phyloP scores from a whole-genome alignment of 1,139 yeast species.

The Protomyces macrosporus region DNA sequence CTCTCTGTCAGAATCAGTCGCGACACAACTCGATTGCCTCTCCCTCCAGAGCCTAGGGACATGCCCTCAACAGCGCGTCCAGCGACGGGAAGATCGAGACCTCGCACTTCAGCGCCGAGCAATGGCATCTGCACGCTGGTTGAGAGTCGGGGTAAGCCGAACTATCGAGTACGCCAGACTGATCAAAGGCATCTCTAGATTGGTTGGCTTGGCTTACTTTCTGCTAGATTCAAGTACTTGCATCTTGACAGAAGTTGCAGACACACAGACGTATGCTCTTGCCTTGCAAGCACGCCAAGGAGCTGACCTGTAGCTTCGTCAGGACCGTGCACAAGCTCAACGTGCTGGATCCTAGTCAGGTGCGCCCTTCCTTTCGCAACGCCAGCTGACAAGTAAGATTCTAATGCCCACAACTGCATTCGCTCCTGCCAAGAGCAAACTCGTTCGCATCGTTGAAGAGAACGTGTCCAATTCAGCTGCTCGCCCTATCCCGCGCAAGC shows the following conservation, averaged over 20 bases:
- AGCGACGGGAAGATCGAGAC: neutral
- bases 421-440: conserved; percentile 38
- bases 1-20: too few species aligned
- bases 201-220: conserved; percentile 43
- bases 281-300: conserved; percentile 32
- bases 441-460: conserved; percentile 41
- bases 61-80: neutral
- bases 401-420: conserved; percentile 39
- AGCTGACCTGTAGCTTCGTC: conserved; percentile 47
- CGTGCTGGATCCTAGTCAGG: conserved; percentile 41
- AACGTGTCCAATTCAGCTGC: conserved; percentile 38
- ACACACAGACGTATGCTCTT: conserved; percentile 29
- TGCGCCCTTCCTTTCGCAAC: neutral
- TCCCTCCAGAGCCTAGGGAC: neutral
- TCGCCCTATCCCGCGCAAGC: conserved; percentile 34
- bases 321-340: conserved; percentile 45
- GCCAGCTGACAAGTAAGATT: conserved; percentile 32
- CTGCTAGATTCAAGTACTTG: conserved; percentile 39
- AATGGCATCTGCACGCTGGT: neutral
- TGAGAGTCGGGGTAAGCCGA: neutral
- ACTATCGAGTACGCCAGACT: conserved; percentile 32
- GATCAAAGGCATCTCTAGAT: conserved; percentile 39
- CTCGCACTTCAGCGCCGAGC: neutral
- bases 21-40: too few species aligned
- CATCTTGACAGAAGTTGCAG: conserved; percentile 39